Evolutionary conservation across 2,329 filamentous ascomycete genomes (phyloP).

Genomic region (Cladophialophora immunda): DNA sequence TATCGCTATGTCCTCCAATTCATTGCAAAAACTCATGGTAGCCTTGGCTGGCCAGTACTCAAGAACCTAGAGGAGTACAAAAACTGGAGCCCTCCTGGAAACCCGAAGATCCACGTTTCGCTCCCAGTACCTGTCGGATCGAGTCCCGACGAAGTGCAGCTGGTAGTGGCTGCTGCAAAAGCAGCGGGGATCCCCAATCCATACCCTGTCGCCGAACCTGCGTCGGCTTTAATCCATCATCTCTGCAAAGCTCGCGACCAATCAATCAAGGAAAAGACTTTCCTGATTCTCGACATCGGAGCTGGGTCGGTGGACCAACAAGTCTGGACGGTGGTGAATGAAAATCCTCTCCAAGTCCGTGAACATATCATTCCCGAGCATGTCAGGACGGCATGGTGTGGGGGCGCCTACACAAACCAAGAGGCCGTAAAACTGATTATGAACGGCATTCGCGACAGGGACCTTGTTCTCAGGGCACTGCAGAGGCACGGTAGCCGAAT

Average conservation of each 20-base stretch:
- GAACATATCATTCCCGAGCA: neutral
- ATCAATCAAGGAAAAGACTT: neutral
- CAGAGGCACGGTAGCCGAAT: neutral
- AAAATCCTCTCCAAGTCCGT: neutral
- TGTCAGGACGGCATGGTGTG: conserved; percentile 1
- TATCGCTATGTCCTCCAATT: conserved; percentile 4
- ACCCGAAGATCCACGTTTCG: neutral
- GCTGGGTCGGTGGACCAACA: conserved; percentile 17
- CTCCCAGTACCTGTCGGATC: conserved; percentile 18
- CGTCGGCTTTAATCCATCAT: conserved; percentile 17
- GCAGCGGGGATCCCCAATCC: conserved; percentile 23
- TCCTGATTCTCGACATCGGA: conserved; percentile 16
- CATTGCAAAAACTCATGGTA: conserved; percentile 9
- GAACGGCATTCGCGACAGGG: neutral
- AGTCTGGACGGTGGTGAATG: neutral
- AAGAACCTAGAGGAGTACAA: neutral
- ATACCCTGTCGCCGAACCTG: conserved; percentile 16
- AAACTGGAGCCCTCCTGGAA: neutral
- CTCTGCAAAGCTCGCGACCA: neutral
- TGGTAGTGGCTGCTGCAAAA: conserved; percentile 12
- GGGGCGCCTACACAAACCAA: conserved; percentile 5
- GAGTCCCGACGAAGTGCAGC: neutral
- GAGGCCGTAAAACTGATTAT: neutral
- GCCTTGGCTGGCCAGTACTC: conserved; percentile 2
- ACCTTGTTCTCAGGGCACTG: neutral